A percentile compares a stretch with the other conserved stretches of the same genome.
Evolutionary conservation across 2,329 filamentous ascomycete genomes (phyloP).

Genomic region (Sporothrix phasma): DNA sequence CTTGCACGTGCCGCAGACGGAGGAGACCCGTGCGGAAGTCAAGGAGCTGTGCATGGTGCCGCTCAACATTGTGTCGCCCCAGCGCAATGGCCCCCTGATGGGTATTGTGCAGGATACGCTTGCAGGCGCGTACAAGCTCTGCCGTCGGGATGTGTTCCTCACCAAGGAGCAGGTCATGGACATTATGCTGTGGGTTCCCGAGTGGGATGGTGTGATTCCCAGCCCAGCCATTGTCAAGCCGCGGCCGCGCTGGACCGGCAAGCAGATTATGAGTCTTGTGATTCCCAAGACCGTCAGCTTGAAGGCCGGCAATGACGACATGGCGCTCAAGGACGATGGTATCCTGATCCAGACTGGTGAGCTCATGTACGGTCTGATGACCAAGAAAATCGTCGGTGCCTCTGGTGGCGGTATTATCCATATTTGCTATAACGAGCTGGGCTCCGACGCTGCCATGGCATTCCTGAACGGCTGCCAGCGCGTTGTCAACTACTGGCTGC

Average conservation of each 20-base stretch:
- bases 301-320: slow-evolving; percentile 52
- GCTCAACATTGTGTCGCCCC: slow-evolving; percentile 93
- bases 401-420: slow-evolving; percentile 86
- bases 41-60: slow-evolving; percentile 96
- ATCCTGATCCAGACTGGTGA: slow-evolving; percentile 78
- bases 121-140: slow-evolving; percentile 94
- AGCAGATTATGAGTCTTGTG: slow-evolving; percentile 91
- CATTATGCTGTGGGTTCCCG: slow-evolving; percentile 91
- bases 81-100: slow-evolving; percentile 95
- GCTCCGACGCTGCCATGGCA: slow-evolving; percentile 72
- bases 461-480: slow-evolving; percentile 96
- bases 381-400: slow-evolving; percentile 91
- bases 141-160: slow-evolving; percentile 82
- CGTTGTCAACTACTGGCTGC: slow-evolving; percentile 92
- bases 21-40: slow-evolving; percentile 92
- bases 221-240: slow-evolving; percentile 91
- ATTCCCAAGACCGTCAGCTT: slow-evolving; percentile 81
- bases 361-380: slow-evolving; percentile 80
- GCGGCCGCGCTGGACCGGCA: slow-evolving; percentile 88
- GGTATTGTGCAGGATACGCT: slow-evolving; percentile 98
- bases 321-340: slow-evolving; percentile 64
- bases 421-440: slow-evolving; percentile 91
- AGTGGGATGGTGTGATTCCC: slow-evolving; percentile 93
- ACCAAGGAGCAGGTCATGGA: slow-evolving; percentile 92
- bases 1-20: slow-evolving; percentile 94